Evolutionary conservation across 805 yeast genomes (phyloP), one percentile per base, ranked within the genome.

Genomic region (Peterozyma xylosa): DNA sequence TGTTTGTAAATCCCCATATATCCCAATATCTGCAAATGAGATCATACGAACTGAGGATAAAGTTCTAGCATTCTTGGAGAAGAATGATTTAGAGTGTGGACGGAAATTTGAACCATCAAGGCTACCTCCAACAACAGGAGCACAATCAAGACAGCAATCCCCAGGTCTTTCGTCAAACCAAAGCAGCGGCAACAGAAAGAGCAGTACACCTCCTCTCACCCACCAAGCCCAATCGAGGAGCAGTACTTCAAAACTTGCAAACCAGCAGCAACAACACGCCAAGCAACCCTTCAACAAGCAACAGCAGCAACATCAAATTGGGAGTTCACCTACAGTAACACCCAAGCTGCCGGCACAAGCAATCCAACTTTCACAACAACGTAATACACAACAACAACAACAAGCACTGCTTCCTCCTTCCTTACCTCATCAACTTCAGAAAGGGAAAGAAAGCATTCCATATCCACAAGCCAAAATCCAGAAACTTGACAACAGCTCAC

Each of bases 21-120:
- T 74, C 44, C 78, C 66, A 39, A 64, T 55, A 50, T 68, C 70
- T 46, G 67, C 54, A 47, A 67, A 52, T 41, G 67, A 53, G 30
- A 60, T 65, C 48, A 56, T 56, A 45, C 66, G 52, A 49, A 64
- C 60, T 21, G 71, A 66, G 49, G 68, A 62, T 53, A 68, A 58
- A 39, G 60, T 66, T 44, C 62, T 55, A 60, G 62, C 61, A 1
- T 80, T 79, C 53, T 50, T 80, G 41, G 74, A 70, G 45, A 64
- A 66, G 48, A 76, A 78, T 50, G 82, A 76, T 51, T 53, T 79
- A 4, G 74, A 70, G 48, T 71, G 71, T 50, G 75, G 71, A 5
- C 62, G 58, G 17, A 60, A 53, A 21, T 68, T 74, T 49, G 68
- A 66, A 37, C 55, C 59, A 9, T 46, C 62, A 2, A 52, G 58